Conservation (phyloP, 495 filamentous ascomycete genomes). For the Penicillium simplicissimum region DNA sequence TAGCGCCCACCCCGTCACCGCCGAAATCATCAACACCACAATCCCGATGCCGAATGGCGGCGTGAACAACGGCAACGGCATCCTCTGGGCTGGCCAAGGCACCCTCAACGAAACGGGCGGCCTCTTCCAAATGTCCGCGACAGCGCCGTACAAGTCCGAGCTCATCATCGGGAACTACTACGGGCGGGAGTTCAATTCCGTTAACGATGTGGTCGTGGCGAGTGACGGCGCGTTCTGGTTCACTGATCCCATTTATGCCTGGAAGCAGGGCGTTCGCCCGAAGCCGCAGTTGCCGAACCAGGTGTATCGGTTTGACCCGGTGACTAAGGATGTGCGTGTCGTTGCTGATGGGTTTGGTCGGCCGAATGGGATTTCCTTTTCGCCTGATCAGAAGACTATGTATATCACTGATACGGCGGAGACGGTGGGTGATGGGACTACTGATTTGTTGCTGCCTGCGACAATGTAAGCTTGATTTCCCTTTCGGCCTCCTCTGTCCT, state of each 20-base stretch:
- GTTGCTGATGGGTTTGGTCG: slow-evolving; percentile 53
- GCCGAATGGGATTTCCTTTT: slow-evolving; percentile 51
- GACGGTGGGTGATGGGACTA: slow-evolving; percentile 26
- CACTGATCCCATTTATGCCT: slow-evolving; percentile 55
- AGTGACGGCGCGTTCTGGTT: slow-evolving; percentile 53
- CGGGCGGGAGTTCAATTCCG: slow-evolving; percentile 47
- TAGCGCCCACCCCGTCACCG: slow-evolving; percentile 32
- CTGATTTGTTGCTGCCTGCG: slow-evolving; percentile 20
- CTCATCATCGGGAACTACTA: slow-evolving; percentile 44
- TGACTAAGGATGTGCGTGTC: slow-evolving; percentile 45
- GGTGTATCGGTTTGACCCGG: slow-evolving; percentile 55
- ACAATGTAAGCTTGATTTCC: slow-evolving; percentile 27
- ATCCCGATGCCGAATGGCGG: slow-evolving; percentile 60
- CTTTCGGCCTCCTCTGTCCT: neutral
- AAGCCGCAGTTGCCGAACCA: slow-evolving; percentile 47
- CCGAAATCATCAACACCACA: slow-evolving; percentile 37
- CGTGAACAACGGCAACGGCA: slow-evolving; percentile 43
- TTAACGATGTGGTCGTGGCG: slow-evolving; percentile 48
- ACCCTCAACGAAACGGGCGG: slow-evolving; percentile 48
- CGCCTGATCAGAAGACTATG: slow-evolving; percentile 45
- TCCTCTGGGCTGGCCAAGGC: slow-evolving; percentile 57
- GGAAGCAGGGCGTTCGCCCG: slow-evolving; percentile 43
- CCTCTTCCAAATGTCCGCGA: slow-evolving; percentile 36
- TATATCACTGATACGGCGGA: slow-evolving; percentile 54
- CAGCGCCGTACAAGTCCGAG: slow-evolving; percentile 35